phyloP scores from a whole-genome alignment of 2,329 filamentous ascomycete genomes.

The Claviceps sp. region DNA sequence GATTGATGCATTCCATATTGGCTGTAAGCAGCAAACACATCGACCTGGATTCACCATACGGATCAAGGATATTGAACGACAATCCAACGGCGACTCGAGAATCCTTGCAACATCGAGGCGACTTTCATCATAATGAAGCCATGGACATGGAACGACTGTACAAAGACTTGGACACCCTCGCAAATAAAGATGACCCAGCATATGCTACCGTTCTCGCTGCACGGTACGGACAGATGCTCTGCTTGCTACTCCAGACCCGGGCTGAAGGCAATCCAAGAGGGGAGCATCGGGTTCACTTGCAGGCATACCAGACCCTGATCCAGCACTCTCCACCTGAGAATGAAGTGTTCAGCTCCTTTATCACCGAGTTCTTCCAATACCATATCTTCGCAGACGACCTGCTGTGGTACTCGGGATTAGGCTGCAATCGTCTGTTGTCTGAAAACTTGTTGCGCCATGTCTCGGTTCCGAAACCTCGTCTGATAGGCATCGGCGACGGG shows the following conservation, averaged over 20 bases:
- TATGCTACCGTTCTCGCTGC: constrained; percentile 37
- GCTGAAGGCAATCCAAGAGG: constrained; percentile 45
- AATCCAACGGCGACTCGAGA: constrained; percentile 33
- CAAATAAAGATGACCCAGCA: constrained; percentile 29
- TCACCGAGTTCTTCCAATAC: constrained; percentile 75
- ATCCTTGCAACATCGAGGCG: constrained; percentile 35
- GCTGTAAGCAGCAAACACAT: constrained; percentile 71
- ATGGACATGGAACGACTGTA: constrained; percentile 41
- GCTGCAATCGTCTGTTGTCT: constrained; percentile 23
- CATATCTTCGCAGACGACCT: constrained; percentile 57
- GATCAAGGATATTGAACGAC: constrained; percentile 35
- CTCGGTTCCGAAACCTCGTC: constrained; percentile 34
- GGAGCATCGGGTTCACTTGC: constrained; percentile 67
- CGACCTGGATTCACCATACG: constrained; percentile 44
- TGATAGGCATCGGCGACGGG: constrained; percentile 72
- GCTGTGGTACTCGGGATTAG: constrained; percentile 32
- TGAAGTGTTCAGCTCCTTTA: constrained; percentile 49
- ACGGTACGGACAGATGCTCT: constrained; percentile 50
- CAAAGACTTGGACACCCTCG: constrained; percentile 28
- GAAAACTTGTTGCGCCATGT: constrained; percentile 30
- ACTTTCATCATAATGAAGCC: constrained; percentile 42
- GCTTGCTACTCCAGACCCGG: constrained; percentile 43
- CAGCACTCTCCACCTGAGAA: constrained; percentile 45
- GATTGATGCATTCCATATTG: constrained; percentile 82
- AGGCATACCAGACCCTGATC: constrained; percentile 63